Evolutionary conservation across 495 filamentous ascomycete genomes (phyloP).

Genomic region (Penicillium atrosanguineum): DNA sequence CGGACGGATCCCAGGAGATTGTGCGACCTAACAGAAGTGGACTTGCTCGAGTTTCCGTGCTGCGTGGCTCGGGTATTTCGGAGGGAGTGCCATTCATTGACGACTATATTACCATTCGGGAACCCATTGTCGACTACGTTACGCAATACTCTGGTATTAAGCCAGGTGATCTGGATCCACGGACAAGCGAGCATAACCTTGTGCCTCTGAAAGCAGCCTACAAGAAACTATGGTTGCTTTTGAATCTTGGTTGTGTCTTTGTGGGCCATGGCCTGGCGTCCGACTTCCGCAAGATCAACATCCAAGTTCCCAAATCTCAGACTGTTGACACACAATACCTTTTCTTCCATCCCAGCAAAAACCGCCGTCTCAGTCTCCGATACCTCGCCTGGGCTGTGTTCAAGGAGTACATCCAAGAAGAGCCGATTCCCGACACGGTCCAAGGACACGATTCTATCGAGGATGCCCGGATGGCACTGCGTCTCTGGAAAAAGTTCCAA

Average conservation of each 20-base stretch:
- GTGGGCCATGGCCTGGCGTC: conserved; percentile 89
- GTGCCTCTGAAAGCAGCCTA: conserved; percentile 88
- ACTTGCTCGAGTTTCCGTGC: conserved; percentile 82
- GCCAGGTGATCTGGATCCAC: conserved; percentile 74
- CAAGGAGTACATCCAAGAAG: conserved; percentile 85
- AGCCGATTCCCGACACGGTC: conserved; percentile 47
- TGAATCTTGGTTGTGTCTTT: conserved; percentile 92
- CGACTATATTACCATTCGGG: conserved; percentile 89
- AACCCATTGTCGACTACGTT: conserved; percentile 92
- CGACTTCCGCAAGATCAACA: conserved; percentile 97
- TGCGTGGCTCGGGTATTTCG: conserved; percentile 70
- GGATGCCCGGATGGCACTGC: conserved; percentile 85
- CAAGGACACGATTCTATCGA: conserved; percentile 84
- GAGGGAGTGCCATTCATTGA: conserved; percentile 91
- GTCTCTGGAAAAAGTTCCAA: conserved; percentile 84
- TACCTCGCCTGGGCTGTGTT: conserved; percentile 88
- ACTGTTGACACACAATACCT: conserved; percentile 90
- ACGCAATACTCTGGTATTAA: conserved; percentile 91
- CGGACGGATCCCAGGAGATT: conserved; percentile 81
- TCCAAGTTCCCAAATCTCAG: conserved; percentile 87
- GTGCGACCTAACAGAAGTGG: conserved; percentile 82
- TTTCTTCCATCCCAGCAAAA: conserved; percentile 64
- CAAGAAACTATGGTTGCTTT: conserved; percentile 95
- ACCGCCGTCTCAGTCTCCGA: conserved; percentile 78
- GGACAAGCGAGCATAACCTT: conserved; percentile 70